A percentile compares a stretch with the other conserved stretches of the same genome.
phyloP scores from a whole-genome alignment of 2,329 filamentous ascomycete genomes.

The Trichoderma asperellum region DNA sequence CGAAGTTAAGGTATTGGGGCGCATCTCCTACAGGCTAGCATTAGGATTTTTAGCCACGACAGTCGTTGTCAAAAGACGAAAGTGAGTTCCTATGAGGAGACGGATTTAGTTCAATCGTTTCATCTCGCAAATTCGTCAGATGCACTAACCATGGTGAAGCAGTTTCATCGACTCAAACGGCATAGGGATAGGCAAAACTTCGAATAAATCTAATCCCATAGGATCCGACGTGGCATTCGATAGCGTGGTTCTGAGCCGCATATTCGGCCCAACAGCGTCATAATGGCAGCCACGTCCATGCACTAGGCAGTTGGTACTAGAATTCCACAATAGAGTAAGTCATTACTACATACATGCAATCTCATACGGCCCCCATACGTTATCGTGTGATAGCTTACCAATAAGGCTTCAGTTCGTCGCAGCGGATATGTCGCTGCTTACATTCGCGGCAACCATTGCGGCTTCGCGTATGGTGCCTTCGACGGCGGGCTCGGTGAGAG shows the following conservation, averaged over 20 bases:
- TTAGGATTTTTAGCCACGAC: slow-evolving; percentile 13
- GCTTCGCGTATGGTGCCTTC: slow-evolving; percentile 8
- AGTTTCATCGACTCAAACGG: not conserved
- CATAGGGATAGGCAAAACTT: not conserved
- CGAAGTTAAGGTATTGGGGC: not conserved
- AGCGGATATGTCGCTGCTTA: slow-evolving; percentile 15
- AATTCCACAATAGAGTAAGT: not conserved
- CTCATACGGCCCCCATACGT: not conserved
- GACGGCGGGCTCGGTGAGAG: slow-evolving; percentile 1
- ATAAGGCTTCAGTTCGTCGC: slow-evolving; percentile 9
- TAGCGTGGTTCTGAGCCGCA: not conserved
- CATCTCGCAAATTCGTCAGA: not conserved
- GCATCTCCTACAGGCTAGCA: not conserved
- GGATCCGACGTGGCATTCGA: not conserved
- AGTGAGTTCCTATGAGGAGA: not conserved
- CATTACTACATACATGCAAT: not conserved
- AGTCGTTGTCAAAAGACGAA: slow-evolving; percentile 4
- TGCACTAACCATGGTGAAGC: not conserved
- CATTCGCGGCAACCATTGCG: slow-evolving; percentile 10
- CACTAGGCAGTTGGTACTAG: not conserved
- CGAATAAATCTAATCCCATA: not conserved
- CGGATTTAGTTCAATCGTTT: not conserved
- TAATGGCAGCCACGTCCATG: not conserved
- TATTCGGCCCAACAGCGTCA: not conserved
- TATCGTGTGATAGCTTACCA: not conserved